Base-by-base conservation (phyloP, 805 yeast genomes). In the Millerago galiae region DNA sequence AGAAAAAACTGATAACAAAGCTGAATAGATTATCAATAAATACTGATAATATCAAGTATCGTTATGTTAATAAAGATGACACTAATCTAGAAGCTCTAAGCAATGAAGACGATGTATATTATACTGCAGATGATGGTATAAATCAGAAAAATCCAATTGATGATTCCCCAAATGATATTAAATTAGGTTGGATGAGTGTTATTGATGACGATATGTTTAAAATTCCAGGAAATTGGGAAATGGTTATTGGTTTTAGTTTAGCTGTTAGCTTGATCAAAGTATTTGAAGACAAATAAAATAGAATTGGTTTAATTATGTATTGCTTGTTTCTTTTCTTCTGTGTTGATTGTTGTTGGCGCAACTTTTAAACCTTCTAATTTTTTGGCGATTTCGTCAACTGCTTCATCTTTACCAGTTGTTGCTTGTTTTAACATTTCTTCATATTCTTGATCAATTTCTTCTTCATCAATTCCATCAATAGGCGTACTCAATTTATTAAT, bases 111-210 rank as follows among this genome's bases (percentile, higher is more conserved):
- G 46, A 38, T 8, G 44, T 44, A 7, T 56, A 45, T 31, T 55
- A 49, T 44, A 35, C 47, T 7, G 69, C 79, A 1, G 76, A 77
- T n/a, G 85, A 79, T 58, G 85, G 85, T 2, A 61, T 78, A 5
- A 59, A 65, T 28, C 64, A 60, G 38, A 44, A 42, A 46, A 66
- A 67, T 41, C 79, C 83, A 0, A 63, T 63, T 12, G 86, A 80
- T 56, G 86, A 80, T 56, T 65, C 73, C 4, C 84, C 85, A 0
- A 76, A 74, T 54, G 77, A 74, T 37, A 69, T 64, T 42, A 80
- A 78, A 51, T 49, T 79, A 28, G 86, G 86, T 0, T 81, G 86
- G 86, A 58, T 80, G 3, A 79, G 85, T 0, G 62, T 80, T 2
- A 78, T 72, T 50, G 82, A 79, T 18, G 74, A 74, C 0, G 45